Base-by-base conservation (phyloP, 345 rosid species). In the Syzygium oleosum region DNA sequence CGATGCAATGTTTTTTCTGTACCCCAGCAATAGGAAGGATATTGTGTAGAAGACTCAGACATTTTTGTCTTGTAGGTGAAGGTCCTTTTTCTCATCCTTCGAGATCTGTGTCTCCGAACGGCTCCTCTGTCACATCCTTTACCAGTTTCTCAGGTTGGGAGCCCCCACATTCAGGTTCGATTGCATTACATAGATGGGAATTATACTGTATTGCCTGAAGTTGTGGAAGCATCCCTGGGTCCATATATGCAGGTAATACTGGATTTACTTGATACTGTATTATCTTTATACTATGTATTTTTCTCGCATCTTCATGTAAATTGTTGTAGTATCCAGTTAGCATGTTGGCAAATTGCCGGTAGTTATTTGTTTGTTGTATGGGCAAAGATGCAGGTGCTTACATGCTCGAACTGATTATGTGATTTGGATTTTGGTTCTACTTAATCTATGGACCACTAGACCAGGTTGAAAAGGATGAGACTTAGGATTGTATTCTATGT, bases 161-260 rank as follows among this genome's bases (percentile, higher is more conserved):
- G 93, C 89, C 88, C 89, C 93, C 95, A 90, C 92, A 97, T 98
- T 89, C 99, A 94, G 91, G 99, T 98, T 92, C 96, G 99, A 91
- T 90, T 98, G 91, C 99, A 98, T 90, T 98, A 97, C 88, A 98
- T 98, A 86, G 98, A 98, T 88, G 99, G 99, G 85, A 97, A 96
- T 87, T 96, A 98, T 90, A 98, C 98, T 25, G 99, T 98, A 78
- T 93, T 98, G 92, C 99, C 99, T 2, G 99, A 98, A 93, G 99
- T 97, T 86, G 99, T 98, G 87, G 99, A 97, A 94, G 99, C 99
- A 78, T 97, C 99, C 41, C 97, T 98, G 80, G 99, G 98, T 86
- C 99, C 99, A 22, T 99, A 98, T 90, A 97, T 98, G 98, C 99
- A 98, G 99, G 99, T 97, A 52, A 16, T 52, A 29, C 14, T 84